A percentile compares a stretch with the other conserved stretches of the same genome.
phyloP scores from a whole-genome alignment of 768 basidiomycete species.

The Plicaturopsis crispa region DNA sequence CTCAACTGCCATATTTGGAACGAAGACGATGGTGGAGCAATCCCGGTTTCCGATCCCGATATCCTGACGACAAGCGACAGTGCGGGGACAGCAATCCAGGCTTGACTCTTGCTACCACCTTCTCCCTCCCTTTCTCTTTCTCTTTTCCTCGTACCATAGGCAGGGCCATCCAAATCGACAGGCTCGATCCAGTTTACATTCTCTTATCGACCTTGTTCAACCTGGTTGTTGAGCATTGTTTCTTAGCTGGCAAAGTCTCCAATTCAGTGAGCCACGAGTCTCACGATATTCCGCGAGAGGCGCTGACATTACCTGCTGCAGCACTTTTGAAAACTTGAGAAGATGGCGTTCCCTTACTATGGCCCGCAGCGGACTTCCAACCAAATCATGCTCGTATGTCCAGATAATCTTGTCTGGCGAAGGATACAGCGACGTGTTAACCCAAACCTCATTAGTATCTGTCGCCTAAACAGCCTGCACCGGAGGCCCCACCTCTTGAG shows the following conservation, averaged over 20 bases:
- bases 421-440: background rate
- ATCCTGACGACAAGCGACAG: too few relatives aligned
- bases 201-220: conserved; percentile 7
- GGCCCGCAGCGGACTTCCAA: conserved; percentile 4
- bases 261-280: conserved; percentile 8
- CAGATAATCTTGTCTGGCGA: background rate
- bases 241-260: too few relatives aligned
- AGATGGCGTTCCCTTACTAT: conserved; percentile 4
- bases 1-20: too few relatives aligned
- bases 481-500: conserved; percentile 27
- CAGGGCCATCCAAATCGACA: conserved; percentile 14
- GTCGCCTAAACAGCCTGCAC: conserved; percentile 19
- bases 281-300: conserved; percentile 8
- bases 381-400: conserved; percentile 18
- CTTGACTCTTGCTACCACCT: too few relatives aligned
- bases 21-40: too few relatives aligned
- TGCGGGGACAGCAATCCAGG: too few relatives aligned
- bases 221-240: too few relatives aligned
- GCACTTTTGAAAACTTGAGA: conserved; percentile 10
- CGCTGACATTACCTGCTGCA: conserved; percentile 5
- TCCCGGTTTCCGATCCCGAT: too few relatives aligned
- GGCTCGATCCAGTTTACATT: conserved; percentile 14
- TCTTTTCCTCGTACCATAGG: conserved; percentile 2
- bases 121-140: conserved; percentile 3
- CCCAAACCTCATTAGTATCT: conserved; percentile 20